Evolutionary conservation across 176 grass and related monocot species (phyloP), one percentile per base, ranked within the genome.

Genomic region (Eragrostis nindensis): DNA sequence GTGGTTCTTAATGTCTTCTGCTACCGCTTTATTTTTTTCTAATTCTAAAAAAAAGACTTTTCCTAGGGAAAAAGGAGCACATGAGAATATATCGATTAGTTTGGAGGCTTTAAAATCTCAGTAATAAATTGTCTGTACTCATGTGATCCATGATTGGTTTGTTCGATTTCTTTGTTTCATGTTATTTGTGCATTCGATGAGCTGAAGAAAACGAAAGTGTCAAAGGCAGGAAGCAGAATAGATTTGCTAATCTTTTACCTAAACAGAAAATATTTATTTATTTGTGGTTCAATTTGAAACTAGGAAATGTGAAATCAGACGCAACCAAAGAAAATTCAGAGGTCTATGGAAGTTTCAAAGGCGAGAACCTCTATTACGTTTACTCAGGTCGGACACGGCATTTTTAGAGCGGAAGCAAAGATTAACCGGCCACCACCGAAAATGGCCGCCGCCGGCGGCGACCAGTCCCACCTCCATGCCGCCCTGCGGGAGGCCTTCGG

Each of bases 401-500:
- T 71, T 9, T 0, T 5, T 44, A 46, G 4, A 14, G 69, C 22
- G 12, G 12, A 22, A 41, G 67, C 42, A n/a, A 7, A 6, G 27
- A 5, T 19, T 21, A 17, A 24, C n/a, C 0, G 0, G 4, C 55
- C 24, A 46, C 24, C 82, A 18, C 13, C 30, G 46, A 46, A 47
- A 24, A 85, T 36, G 4, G 54, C 46, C 32, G 54, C 50, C 62
- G 69, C 11, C 53, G 52, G 26, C 40, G 68, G 26, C 27, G 32
- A 70, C 4, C 66, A 81, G 13, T 41, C 71, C 19, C 45, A 36
- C 25, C 48, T 46, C n/a, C 83, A 68, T 53, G 53, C 55, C 27
- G 80, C 65, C 30, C 84, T 80, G 16, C 71, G 40, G 24, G 86
- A 94, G 57, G 92, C 77, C 25, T 94, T 91, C 62, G 92, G 89